Conservation (phyloP, 352 stramenopile species). For the Pythium aphanidermatum region DNA sequence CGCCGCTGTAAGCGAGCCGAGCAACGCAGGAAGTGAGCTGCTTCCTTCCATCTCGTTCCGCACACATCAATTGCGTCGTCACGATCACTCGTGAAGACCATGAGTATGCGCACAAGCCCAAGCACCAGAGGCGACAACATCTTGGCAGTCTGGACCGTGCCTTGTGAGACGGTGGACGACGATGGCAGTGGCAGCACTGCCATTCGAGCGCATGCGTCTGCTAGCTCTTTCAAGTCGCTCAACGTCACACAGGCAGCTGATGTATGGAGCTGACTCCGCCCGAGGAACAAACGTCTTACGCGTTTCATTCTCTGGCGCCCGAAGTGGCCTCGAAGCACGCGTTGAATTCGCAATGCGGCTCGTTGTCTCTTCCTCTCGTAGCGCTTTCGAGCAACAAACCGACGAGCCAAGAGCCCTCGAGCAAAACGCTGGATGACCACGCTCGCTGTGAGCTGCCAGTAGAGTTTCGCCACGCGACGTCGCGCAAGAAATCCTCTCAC, state of each 20-base stretch:
- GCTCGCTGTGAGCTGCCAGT: constrained; percentile 53
- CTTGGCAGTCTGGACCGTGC: too few relatives aligned
- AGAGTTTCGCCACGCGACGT: constrained; percentile 54
- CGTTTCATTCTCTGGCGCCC: constrained; percentile 56
- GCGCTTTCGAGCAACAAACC: constrained; percentile 20
- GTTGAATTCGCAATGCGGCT: constrained; percentile 42
- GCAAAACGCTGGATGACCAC: constrained; percentile 49
- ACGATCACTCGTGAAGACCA: constrained; percentile 52
- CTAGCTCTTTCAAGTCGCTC: constrained; percentile 52
- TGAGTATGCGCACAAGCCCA: constrained; percentile 62
- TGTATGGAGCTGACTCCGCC: constrained; percentile 18
- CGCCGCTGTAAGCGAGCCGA: constrained; percentile 35
- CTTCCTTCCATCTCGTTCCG: constrained; percentile 59
- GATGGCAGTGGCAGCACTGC: constrained; percentile 32
- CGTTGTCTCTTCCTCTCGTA: constrained; percentile 13
- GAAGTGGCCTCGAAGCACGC: constrained; percentile 42
- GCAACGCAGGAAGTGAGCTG: constrained; percentile 44
- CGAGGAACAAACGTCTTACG: constrained; percentile 35
- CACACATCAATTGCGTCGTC: constrained; percentile 48
- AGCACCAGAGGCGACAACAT: constrained; percentile 59
- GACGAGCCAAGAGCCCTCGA: constrained; percentile 48
- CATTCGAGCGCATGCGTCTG: constrained; percentile 45
- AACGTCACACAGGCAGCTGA: constrained; percentile 21
- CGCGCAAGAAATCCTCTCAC: constrained; percentile 64
- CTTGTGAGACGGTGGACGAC: too few relatives aligned